Evolutionary conservation across 1,139 yeast genomes (phyloP).

Genomic region (Spathaspora sp.): DNA sequence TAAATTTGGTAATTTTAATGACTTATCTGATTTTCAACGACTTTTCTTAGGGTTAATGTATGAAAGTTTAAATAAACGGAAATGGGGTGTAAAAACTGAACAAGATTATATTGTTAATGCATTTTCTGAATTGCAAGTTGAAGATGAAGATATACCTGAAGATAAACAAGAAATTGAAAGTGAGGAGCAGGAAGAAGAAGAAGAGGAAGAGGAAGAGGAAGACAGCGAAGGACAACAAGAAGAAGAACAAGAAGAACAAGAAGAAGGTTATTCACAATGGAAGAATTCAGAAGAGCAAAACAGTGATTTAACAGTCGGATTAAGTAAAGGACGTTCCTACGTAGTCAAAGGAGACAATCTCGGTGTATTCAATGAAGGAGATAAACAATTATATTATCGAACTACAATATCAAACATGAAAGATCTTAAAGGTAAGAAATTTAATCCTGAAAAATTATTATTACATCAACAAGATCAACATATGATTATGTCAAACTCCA

Average conservation of each 20-base stretch:
- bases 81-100: slow-evolving; percentile 39
- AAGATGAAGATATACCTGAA: slow-evolving; percentile 17
- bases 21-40: slow-evolving; percentile 52
- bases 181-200: slow-evolving; percentile 17
- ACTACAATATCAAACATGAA: slow-evolving; percentile 66
- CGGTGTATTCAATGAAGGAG: slow-evolving; percentile 72
- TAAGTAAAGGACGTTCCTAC: slow-evolving; percentile 66
- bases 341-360: slow-evolving; percentile 77
- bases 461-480: slow-evolving; percentile 71
- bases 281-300: slow-evolving; percentile 36
- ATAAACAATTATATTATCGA: slow-evolving; percentile 54
- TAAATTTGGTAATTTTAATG: slow-evolving; percentile 44
- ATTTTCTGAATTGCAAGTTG: slow-evolving; percentile 27
- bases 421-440: slow-evolving; percentile 50
- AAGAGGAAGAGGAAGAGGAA: slow-evolving; percentile 6
- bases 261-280: slow-evolving; percentile 22
- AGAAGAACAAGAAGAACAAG: slow-evolving; percentile 16
- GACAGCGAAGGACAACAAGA: too few relatives aligned
- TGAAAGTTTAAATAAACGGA: slow-evolving; percentile 55
- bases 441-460: slow-evolving; percentile 68
- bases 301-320: slow-evolving; percentile 69
- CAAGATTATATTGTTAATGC: slow-evolving; percentile 28
- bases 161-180: slow-evolving; percentile 18
- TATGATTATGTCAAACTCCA: slow-evolving; percentile 60
- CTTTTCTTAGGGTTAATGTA: slow-evolving; percentile 55